A percentile compares a stretch with the other conserved stretches of the same genome.
Conservation (phyloP, 495 filamentous ascomycete species). For the Extremus antarcticus region DNA sequence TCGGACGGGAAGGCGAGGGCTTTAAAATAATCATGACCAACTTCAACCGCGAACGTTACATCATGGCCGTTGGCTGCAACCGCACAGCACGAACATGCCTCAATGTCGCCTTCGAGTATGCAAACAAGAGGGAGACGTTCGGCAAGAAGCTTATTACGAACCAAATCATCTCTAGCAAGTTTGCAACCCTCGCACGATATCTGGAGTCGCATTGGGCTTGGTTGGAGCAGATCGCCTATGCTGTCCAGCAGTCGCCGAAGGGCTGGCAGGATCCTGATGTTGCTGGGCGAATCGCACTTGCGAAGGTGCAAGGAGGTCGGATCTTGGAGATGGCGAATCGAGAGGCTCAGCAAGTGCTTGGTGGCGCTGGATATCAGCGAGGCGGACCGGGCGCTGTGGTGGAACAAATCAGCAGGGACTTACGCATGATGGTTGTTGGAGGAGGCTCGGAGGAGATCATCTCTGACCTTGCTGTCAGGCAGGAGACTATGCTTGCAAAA, state of each 20-base stretch:
- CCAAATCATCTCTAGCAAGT: conserved; percentile 30
- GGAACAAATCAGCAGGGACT: conserved; percentile 32
- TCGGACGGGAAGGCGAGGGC: conserved; percentile 32
- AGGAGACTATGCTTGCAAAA: conserved; percentile 17
- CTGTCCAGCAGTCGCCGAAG: conserved; percentile 23
- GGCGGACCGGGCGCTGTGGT: conserved; percentile 29
- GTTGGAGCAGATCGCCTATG: conserved; percentile 39
- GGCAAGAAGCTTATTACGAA: conserved; percentile 29
- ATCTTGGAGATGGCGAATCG: conserved; percentile 46
- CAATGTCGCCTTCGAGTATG: conserved; percentile 25
- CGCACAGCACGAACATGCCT: conserved; percentile 29
- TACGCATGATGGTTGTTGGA: conserved; percentile 32
- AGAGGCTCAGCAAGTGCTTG: conserved; percentile 52
- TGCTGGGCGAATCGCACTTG: conserved; percentile 33
- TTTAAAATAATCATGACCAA: conserved; percentile 34
- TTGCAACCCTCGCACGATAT: conserved; percentile 29
- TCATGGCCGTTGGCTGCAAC: conserved; percentile 29
- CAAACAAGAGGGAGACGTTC: conserved; percentile 31
- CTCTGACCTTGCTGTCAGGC: conserved; percentile 25
- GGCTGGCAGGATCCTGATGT: conserved; percentile 29
- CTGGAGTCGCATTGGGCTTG: conserved; percentile 33
- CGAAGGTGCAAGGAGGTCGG: conserved; percentile 46
- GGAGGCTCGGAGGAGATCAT: conserved; percentile 34
- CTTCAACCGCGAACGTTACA: conserved; percentile 32
- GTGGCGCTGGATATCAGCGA: conserved; percentile 39